phyloP scores from a whole-genome alignment of 352 stramenopile species.

The Phytophthora tentaculata region DNA sequence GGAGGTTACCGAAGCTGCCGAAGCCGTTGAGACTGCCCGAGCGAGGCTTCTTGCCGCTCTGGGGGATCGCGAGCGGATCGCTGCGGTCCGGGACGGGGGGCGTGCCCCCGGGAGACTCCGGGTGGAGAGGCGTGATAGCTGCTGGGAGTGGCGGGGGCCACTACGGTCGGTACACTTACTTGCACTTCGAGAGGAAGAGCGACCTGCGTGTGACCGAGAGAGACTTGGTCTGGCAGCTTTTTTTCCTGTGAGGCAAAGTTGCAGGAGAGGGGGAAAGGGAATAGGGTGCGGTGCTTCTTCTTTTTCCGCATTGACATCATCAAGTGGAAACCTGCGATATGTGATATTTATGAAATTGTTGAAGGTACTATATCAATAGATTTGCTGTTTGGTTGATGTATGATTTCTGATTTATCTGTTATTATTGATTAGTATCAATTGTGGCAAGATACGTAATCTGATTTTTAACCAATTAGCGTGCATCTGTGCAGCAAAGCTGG shows the following conservation, averaged over 20 bases:
- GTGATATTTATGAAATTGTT: slow-evolving; percentile 4
- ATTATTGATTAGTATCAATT: slow-evolving; percentile 1
- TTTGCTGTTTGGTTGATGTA: not conserved
- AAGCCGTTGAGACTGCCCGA: slow-evolving; percentile 25
- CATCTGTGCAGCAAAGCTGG: slow-evolving; percentile 10
- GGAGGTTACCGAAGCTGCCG: slow-evolving; percentile 34
- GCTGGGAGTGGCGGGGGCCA: slow-evolving; percentile 1
- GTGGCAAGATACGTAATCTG: slow-evolving; percentile 21
- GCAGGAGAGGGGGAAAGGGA: slow-evolving; percentile 16
- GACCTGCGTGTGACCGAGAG: slow-evolving; percentile 24
- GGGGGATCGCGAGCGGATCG: slow-evolving; percentile 25
- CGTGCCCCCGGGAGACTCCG: slow-evolving; percentile 13
- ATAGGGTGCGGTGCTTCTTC: slow-evolving; percentile 11
- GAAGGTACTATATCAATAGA: not conserved
- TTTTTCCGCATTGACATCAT: slow-evolving; percentile 24
- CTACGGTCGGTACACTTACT: not conserved
- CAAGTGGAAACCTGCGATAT: not conserved
- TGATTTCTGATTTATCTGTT: slow-evolving; percentile 6
- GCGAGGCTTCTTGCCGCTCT: slow-evolving; percentile 21
- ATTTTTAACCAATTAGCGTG: slow-evolving; percentile 10
- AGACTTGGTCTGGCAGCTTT: slow-evolving; percentile 25
- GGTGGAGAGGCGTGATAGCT: slow-evolving; percentile 24
- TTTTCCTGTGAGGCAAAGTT: slow-evolving; percentile 1
- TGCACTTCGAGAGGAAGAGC: not conserved
- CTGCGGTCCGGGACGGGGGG: slow-evolving; percentile 19